Conservation (phyloP, 2,329 filamentous ascomycete species). For the Exophiala spinifera region DNA sequence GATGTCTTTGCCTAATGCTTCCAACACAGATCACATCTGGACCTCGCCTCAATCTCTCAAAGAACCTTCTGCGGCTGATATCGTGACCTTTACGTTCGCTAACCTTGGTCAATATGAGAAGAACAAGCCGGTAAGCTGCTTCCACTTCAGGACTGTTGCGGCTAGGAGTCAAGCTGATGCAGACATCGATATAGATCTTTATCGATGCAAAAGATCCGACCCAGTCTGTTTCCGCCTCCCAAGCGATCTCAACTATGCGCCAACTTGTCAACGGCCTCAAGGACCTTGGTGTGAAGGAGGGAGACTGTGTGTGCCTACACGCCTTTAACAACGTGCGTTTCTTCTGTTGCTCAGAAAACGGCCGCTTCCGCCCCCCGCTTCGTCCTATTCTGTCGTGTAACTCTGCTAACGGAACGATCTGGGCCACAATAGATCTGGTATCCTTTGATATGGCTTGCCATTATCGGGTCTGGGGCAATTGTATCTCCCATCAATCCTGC, state of each 20-base stretch:
- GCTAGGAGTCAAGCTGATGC: background rate
- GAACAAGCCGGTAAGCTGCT: constrained; percentile 32
- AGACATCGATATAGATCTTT: constrained; percentile 33
- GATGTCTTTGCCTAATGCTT: constrained; percentile 15
- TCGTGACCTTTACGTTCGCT: constrained; percentile 43
- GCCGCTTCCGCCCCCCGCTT: constrained; percentile 15
- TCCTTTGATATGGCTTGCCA: constrained; percentile 39
- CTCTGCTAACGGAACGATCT: constrained; percentile 14
- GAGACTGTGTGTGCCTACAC: constrained; percentile 45
- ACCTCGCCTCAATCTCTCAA: constrained; percentile 8
- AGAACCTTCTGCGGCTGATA: constrained; percentile 41
- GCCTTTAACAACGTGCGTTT: constrained; percentile 42
- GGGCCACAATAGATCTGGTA: constrained; percentile 36
- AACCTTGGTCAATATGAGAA: constrained; percentile 36
- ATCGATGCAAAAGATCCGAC: constrained; percentile 43
- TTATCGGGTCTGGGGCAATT: constrained; percentile 48
- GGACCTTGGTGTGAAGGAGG: constrained; percentile 37
- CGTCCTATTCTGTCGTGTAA: constrained; percentile 19
- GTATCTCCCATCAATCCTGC: constrained; percentile 53
- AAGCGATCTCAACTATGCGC: constrained; percentile 37
- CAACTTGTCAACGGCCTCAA: constrained; percentile 42
- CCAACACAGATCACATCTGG: constrained; percentile 11
- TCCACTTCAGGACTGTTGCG: background rate
- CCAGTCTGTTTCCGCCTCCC: constrained; percentile 36
- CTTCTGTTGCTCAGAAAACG: constrained; percentile 29